These are phyloP conservation scores for Backusella macrospora DNA, from an alignment of 192 early-diverging fungal genomes.

Conservation along the genomic window DNA sequence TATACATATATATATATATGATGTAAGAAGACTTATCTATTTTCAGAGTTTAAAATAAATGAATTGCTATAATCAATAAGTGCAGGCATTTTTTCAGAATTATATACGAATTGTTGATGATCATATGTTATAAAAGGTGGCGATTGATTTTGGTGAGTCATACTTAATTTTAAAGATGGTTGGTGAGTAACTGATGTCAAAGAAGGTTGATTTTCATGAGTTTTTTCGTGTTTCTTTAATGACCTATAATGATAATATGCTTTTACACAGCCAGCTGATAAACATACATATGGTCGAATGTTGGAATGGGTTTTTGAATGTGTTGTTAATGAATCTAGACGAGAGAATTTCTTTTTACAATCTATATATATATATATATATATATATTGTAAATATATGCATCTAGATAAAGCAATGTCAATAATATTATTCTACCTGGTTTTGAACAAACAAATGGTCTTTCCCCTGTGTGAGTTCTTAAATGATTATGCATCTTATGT, in stretches of 20 bases:
- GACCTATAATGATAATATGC: constrained; percentile 66
- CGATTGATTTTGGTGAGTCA: background rate
- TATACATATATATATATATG: background rate
- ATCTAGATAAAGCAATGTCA: background rate
- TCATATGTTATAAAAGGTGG: background rate
- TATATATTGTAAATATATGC: background rate
- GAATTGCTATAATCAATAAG: background rate
- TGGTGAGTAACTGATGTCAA: no score
- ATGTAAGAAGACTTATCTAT: background rate
- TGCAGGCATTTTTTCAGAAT: background rate
- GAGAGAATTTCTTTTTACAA: constrained; percentile 76
- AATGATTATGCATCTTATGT: constrained; percentile 74
- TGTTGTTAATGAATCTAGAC: constrained; percentile 70
- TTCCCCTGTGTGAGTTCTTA: constrained; percentile 78
- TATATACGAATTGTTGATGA: background rate
- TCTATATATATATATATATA: no score
- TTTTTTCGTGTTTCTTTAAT: constrained; percentile 63
- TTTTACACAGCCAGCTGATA: constrained; percentile 53
- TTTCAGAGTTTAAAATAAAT: background rate
- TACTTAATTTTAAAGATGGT: background rate
- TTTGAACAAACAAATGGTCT: constrained; percentile 68
- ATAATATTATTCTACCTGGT: constrained; percentile 28
- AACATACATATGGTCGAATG: constrained; percentile 56
- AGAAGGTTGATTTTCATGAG: constrained; percentile 36
- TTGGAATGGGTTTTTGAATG: constrained; percentile 68